Evolutionary conservation across 495 filamentous ascomycete species (phyloP), one percentile per base, ranked within the genome.

Genomic region (Cercophora sp.): DNA sequence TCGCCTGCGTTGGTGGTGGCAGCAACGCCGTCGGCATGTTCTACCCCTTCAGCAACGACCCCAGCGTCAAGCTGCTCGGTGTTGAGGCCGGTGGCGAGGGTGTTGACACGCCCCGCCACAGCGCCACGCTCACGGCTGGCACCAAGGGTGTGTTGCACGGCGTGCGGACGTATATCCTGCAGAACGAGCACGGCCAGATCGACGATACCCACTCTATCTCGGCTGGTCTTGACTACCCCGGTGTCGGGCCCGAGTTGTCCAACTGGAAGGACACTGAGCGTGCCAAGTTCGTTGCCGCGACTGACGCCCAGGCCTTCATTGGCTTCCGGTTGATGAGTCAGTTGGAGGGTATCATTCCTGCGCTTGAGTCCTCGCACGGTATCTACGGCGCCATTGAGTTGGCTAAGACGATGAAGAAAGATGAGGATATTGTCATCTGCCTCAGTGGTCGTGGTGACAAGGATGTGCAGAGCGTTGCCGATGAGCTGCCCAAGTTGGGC

Each of bases 81-180:
- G 91, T 98, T 4, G 93, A 98, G 73, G 93, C 93, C 6, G 93
- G 88, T n/a, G 93, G 93, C 31, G 93, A 96, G 54, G 93, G 93
- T 50, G 52, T 96, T n/a, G 84, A 96, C 57, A 96, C 93, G 2
- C 57, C 70, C 1, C 79, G 88, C n/a, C 94, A 98, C 71, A 85
- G 83, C 45, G 93, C 93, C 0, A 98, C 94, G 0, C 77, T 98
- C 19, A 85, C 85, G 9, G 88, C 86, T 4, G 93, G 93, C 19
- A 80, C 80, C 37, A 95, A 95, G 71, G 93, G 93, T 53, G 93
- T 98, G 10, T 74, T 98, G 6, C 93, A 98, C 68, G 93, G 93
- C 46, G 93, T 97, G 2, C 85, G 91, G 31, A 98, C 93, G 16
- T 98, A 98, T 63, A 83, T 98, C 19, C 79, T 98, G 2, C 93